Conservation (phyloP, 805 yeast genomes). For the Ogataea nonfermentans region DNA sequence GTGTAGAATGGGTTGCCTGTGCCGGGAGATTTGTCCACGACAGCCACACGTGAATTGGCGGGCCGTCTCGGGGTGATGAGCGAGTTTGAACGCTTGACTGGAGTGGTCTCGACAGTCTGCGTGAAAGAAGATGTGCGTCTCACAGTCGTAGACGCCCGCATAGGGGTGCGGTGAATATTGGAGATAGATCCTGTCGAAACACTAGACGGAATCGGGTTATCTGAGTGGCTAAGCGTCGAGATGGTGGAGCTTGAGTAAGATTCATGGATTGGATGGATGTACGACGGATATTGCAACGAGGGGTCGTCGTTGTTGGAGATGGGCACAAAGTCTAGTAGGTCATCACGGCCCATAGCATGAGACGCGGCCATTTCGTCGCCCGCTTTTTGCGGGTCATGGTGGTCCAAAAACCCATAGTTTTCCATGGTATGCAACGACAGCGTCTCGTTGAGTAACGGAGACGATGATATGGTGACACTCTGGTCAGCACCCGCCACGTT, state of each 20-base stretch:
- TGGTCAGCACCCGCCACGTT: slow-evolving; percentile 17
- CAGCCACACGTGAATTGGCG: slow-evolving; percentile 12
- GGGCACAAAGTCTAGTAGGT: slow-evolving; percentile 31
- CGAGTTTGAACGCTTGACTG: slow-evolving; percentile 20
- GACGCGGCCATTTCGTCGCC: slow-evolving; percentile 6
- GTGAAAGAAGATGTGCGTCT: slow-evolving; percentile 18
- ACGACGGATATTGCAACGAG: slow-evolving; percentile 28
- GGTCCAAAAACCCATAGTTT: slow-evolving; percentile 14
- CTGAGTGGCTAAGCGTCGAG: slow-evolving; percentile 28
- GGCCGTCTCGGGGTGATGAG: slow-evolving; percentile 26
- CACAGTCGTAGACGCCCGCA: slow-evolving; percentile 15
- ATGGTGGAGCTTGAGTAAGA: slow-evolving; percentile 36
- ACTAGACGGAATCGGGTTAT: slow-evolving; percentile 16
- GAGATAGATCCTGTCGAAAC: slow-evolving; percentile 19
- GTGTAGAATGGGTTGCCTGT: slow-evolving; percentile 49
- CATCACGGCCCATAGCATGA: slow-evolving; percentile 10
- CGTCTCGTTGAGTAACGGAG: slow-evolving; percentile 24
- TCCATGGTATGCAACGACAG: slow-evolving; percentile 22
- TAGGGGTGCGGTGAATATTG: slow-evolving; percentile 23
- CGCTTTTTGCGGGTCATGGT: slow-evolving; percentile 5
- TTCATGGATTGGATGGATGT: slow-evolving; percentile 24
- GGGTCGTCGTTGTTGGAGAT: slow-evolving; percentile 27
- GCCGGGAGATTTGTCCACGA: slow-evolving; percentile 36
- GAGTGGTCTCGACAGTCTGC: slow-evolving; percentile 22
- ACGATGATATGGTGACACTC: slow-evolving; percentile 21